A percentile compares a stretch with the other conserved stretches of the same genome.
Evolutionary conservation across 1,139 yeast species (phyloP).

Genomic region (Blastobotrys elegans): DNA sequence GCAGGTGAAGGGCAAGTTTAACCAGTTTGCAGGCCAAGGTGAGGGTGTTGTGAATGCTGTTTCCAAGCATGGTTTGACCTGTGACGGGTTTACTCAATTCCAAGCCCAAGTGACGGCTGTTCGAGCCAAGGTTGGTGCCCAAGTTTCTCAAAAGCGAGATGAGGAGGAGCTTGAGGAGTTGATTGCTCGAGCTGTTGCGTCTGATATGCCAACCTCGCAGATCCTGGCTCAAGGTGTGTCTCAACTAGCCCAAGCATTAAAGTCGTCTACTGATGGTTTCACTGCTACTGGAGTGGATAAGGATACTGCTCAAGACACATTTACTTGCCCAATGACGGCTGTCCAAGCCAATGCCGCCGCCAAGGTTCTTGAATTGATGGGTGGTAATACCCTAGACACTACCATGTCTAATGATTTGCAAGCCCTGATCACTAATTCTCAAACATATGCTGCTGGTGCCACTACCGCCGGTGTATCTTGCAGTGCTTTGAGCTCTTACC

Average conservation of each 20-base stretch:
- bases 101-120: background rate
- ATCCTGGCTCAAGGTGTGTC: background rate
- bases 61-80: background rate
- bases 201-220: background rate
- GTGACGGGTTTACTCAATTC: background rate
- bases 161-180: background rate
- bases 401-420: background rate
- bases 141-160: background rate
- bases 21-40: background rate
- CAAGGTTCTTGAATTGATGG: conserved; percentile 1
- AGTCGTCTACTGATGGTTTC: background rate
- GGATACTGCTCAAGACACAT: too few relatives aligned
- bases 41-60: background rate
- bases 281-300: background rate
- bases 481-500: background rate
- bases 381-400: background rate
- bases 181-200: background rate
- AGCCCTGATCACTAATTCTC: background rate
- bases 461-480: background rate
- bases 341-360: conserved; percentile 4
- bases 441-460: background rate
- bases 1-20: background rate
- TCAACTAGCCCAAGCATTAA: background rate
- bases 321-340: conserved; percentile 3
- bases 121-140: background rate